A percentile compares a stretch with the other conserved stretches of the same genome.
Conservation (phyloP, 2,329 filamentous ascomycete species). For the Pleomassaria siparia region DNA sequence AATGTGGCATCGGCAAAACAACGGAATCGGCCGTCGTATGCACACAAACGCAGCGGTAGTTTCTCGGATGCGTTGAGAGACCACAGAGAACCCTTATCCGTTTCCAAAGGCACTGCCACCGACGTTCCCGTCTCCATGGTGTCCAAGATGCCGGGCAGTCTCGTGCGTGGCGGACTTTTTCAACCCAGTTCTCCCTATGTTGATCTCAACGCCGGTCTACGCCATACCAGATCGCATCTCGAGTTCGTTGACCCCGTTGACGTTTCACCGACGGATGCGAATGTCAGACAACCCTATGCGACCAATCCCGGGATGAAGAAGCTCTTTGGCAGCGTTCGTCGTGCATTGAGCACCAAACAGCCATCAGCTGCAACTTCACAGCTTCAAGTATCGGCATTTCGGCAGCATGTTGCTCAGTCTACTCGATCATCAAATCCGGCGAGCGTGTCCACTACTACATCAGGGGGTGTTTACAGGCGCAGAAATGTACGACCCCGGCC, state of each 20-base stretch:
- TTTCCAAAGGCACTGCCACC: conserved; percentile 46
- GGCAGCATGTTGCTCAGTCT: conserved; percentile 22
- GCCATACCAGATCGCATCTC: conserved; percentile 35
- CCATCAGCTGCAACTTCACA: conserved; percentile 26
- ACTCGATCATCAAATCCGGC: conserved; percentile 34
- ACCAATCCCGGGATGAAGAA: conserved; percentile 73
- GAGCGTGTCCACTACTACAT: conserved; percentile 20
- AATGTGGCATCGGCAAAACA: conserved; percentile 28
- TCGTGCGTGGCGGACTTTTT: conserved; percentile 83
- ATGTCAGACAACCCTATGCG: conserved; percentile 24
- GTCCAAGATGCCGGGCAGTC: conserved; percentile 73
- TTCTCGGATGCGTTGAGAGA: conserved; percentile 83
- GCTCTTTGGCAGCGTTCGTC: conserved; percentile 81
- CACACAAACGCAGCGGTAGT: conserved; percentile 83
- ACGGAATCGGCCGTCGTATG: conserved; percentile 34
- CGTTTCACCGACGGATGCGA: conserved; percentile 20
- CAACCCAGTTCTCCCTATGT: conserved; percentile 83
- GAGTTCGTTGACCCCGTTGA: conserved; percentile 36
- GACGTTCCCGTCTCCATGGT: conserved; percentile 56
- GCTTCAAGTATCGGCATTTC: conserved; percentile 18
- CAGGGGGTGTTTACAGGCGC: conserved; percentile 36
- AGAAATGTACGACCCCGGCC: conserved; percentile 28
- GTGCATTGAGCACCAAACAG: conserved; percentile 69
- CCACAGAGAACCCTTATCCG: conserved; percentile 56
- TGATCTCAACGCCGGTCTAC: conserved; percentile 48